These are phyloP conservation scores for Jimgerdemannia lactiflua DNA, from an alignment of 192 early-diverging fungal species.

Conservation along the genomic window DNA sequence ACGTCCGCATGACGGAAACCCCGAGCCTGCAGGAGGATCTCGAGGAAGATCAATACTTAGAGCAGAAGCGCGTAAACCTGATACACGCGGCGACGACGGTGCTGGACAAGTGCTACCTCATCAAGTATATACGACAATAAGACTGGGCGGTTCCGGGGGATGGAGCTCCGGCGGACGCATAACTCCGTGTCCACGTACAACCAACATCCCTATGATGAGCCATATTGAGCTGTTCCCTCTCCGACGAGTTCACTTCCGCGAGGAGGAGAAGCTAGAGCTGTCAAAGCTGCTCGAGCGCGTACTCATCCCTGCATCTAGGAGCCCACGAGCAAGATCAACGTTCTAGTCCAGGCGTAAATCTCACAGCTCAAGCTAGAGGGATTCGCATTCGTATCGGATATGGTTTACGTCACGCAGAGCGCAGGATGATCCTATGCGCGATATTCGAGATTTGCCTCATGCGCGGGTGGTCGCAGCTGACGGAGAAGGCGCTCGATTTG, in stretches of 20 bases:
- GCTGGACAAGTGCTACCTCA: slow-evolving; percentile 88
- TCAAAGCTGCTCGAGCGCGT: slow-evolving; percentile 87
- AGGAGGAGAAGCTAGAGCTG: slow-evolving; percentile 93
- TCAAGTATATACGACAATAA: slow-evolving; percentile 96
- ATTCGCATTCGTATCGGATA: slow-evolving; percentile 95
- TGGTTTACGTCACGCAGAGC: slow-evolving; percentile 97
- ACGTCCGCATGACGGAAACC: slow-evolving; percentile 94
- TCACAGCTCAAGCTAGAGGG: slow-evolving; percentile 92
- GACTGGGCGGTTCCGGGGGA: slow-evolving; percentile 84
- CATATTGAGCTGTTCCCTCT: slow-evolving; percentile 86
- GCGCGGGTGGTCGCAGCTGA: slow-evolving; percentile 90
- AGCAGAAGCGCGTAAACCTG: slow-evolving; percentile 85
- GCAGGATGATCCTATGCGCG: slow-evolving; percentile 84
- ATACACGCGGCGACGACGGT: slow-evolving; percentile 83
- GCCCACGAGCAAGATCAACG: slow-evolving; percentile 91
- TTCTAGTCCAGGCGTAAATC: slow-evolving; percentile 92
- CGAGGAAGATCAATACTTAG: slow-evolving; percentile 75
- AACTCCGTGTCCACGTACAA: slow-evolving; percentile 93
- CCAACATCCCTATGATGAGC: slow-evolving; percentile 83
- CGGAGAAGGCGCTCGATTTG: slow-evolving; percentile 83
- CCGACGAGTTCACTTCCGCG: slow-evolving; percentile 92
- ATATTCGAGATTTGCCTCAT: slow-evolving; percentile 96
- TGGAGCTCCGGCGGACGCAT: slow-evolving; percentile 90
- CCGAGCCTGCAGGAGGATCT: slow-evolving; percentile 70
- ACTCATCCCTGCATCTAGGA: slow-evolving; percentile 93